phyloP scores from a whole-genome alignment of 2,329 filamentous ascomycete genomes.

The Ophiostoma populinum region DNA sequence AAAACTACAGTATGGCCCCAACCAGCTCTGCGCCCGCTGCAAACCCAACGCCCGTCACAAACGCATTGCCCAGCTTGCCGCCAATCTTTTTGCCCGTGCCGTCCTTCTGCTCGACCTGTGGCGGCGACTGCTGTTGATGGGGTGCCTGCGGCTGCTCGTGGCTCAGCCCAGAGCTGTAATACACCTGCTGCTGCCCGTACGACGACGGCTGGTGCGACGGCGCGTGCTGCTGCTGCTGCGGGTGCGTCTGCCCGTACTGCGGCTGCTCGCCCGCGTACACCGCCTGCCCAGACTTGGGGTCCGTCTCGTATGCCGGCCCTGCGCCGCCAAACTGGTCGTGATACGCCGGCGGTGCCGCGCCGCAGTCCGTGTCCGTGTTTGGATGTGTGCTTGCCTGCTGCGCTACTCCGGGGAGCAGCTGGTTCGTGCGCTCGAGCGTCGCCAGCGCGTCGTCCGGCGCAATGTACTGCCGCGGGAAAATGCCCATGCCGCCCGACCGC shows the following conservation, averaged over 20 bases:
- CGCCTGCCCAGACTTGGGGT: background rate
- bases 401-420: constrained; percentile 6
- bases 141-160: constrained; percentile 21
- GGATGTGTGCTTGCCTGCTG: constrained; percentile 12
- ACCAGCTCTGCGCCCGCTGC: constrained; percentile 82
- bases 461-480: constrained; percentile 88
- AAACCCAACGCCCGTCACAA: constrained; percentile 85
- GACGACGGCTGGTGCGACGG: constrained; percentile 13
- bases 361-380: constrained; percentile 13
- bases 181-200: constrained; percentile 20
- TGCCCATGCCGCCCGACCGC: constrained; percentile 69
- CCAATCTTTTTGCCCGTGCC: constrained; percentile 86
- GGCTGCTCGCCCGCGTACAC: constrained; percentile 5
- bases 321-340: constrained; percentile 5
- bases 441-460: constrained; percentile 35
- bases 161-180: constrained; percentile 18
- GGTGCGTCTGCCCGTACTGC: constrained; percentile 14
- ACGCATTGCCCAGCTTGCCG: constrained; percentile 73
- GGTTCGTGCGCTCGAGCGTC: constrained; percentile 8
- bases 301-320: constrained; percentile 4
- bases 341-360: constrained; percentile 6
- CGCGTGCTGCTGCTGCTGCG: constrained; percentile 9
- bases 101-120: constrained; percentile 39
- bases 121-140: constrained; percentile 22
- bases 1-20: constrained; percentile 64